phyloP scores from a whole-genome alignment of 2,329 filamentous ascomycete species.

The Pseudocercospora fijiensis region DNA sequence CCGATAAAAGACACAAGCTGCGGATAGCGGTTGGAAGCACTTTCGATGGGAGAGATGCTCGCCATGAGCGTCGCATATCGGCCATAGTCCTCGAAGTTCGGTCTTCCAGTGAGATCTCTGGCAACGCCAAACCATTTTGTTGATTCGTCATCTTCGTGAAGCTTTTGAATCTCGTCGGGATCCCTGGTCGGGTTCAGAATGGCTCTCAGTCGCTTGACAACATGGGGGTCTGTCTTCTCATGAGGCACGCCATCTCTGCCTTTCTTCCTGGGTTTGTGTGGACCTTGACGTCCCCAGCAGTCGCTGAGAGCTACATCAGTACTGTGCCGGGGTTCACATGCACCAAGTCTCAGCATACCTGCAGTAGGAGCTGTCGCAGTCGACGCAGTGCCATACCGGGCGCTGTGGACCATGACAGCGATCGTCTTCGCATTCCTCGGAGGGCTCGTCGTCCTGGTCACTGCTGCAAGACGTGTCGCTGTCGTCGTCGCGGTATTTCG shows the following conservation, averaged over 20 bases:
- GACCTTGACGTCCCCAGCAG: constrained; percentile 37
- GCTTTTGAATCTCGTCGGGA: constrained; percentile 35
- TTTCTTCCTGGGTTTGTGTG: constrained; percentile 38
- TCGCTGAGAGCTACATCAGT: constrained; percentile 24
- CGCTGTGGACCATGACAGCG: constrained; percentile 31
- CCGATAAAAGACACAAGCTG: constrained; percentile 40
- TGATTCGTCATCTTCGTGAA: constrained; percentile 40
- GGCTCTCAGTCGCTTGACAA: constrained; percentile 32
- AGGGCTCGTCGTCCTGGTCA: constrained; percentile 23
- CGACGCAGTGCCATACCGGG: constrained; percentile 37
- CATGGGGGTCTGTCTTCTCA: constrained; percentile 38
- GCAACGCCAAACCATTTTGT: constrained; percentile 45
- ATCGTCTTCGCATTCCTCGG: constrained; percentile 36
- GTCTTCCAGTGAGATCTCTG: constrained; percentile 33
- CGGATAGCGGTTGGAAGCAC: constrained; percentile 33
- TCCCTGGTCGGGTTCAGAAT: constrained; percentile 34
- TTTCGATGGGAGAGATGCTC: constrained; percentile 33
- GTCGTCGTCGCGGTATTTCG: constrained; percentile 11
- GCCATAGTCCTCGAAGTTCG: constrained; percentile 45
- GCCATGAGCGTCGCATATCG: constrained; percentile 48
- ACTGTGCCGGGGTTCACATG: not conserved
- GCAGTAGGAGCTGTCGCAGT: constrained; percentile 39
- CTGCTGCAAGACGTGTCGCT: constrained; percentile 18
- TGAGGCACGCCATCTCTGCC: constrained; percentile 40
- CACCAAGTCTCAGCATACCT: constrained; percentile 25